phyloP scores from a whole-genome alignment of 305 asterid species.

The Striga hermonthica region DNA sequence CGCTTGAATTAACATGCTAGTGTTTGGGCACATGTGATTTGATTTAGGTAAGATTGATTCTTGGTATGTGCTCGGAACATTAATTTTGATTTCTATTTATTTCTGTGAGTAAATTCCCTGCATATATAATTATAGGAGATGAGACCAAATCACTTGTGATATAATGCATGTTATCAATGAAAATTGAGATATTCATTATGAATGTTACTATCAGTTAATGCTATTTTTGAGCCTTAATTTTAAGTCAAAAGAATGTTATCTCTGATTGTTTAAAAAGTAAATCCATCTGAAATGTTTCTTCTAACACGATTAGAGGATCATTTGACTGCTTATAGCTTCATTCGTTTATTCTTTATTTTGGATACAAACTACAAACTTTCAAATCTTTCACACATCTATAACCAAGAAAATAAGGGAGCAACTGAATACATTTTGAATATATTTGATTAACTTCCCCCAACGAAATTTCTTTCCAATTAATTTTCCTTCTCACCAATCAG shows the following conservation, averaged over 20 bases:
- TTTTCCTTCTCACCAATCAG: no score
- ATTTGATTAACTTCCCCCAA: no score
- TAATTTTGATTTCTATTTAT: neutral
- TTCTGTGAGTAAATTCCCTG: neutral
- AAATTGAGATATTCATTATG: neutral
- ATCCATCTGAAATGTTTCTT: neutral
- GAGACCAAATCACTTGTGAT: neutral
- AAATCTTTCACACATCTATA: neutral
- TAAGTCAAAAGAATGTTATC: neutral
- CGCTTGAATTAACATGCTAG: neutral
- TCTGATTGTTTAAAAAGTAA: neutral
- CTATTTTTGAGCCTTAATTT: neutral
- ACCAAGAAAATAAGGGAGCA: neutral
- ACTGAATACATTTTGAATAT: neutral
- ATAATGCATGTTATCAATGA: slow-evolving; percentile 7
- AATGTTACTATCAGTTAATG: neutral
- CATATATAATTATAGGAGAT: slow-evolving; percentile 1
- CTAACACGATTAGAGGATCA: neutral
- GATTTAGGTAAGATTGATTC: no score
- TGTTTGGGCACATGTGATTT: no score
- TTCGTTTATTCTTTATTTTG: neutral
- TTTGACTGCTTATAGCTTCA: neutral
- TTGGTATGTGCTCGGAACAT: no score
- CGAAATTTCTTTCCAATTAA: no score
- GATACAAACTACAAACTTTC: neutral